phyloP scores from a whole-genome alignment of 2,329 filamentous ascomycete species.

The Mycocentrospora acerina region DNA sequence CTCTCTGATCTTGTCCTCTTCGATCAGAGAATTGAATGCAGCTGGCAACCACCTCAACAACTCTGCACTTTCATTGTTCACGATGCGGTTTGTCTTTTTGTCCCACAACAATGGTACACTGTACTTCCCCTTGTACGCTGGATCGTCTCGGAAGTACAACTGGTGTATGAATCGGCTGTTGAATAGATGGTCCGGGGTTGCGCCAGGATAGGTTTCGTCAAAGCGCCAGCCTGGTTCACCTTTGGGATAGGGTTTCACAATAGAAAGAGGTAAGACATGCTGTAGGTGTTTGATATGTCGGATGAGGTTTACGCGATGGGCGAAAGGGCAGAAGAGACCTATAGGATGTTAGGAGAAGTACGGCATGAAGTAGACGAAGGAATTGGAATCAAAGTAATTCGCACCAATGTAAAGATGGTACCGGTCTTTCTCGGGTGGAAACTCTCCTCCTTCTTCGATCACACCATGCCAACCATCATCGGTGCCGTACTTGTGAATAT shows the following conservation, averaged over 20 bases:
- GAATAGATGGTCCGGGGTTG: slow-evolving; percentile 63
- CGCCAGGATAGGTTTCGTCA: slow-evolving; percentile 56
- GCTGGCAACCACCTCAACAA: slow-evolving; percentile 60
- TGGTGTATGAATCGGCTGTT: slow-evolving; percentile 61
- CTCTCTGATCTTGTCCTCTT: slow-evolving; percentile 39
- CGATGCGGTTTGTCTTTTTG: slow-evolving; percentile 55
- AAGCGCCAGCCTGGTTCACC: slow-evolving; percentile 65
- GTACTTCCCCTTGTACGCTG: slow-evolving; percentile 62
- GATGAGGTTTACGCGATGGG: slow-evolving; percentile 61
- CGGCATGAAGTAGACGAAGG: background rate
- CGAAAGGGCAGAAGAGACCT: slow-evolving; percentile 67
- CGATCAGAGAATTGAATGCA: slow-evolving; percentile 55
- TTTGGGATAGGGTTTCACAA: slow-evolving; percentile 68
- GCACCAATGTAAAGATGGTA: slow-evolving; percentile 59
- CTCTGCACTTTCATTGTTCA: slow-evolving; percentile 64
- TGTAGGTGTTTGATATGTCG: slow-evolving; percentile 61
- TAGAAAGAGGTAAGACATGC: slow-evolving; percentile 55
- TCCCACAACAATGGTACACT: slow-evolving; percentile 65
- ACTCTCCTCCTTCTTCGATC: slow-evolving; percentile 50
- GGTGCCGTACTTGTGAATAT: slow-evolving; percentile 41
- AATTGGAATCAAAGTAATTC: background rate
- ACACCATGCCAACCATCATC: slow-evolving; percentile 56
- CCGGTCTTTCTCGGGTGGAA: slow-evolving; percentile 53
- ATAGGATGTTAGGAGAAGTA: too few species aligned
- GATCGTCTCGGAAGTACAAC: slow-evolving; percentile 63